Conservation (phyloP, 345 rosid species). For the Arabidopsis thaliana region DNA sequence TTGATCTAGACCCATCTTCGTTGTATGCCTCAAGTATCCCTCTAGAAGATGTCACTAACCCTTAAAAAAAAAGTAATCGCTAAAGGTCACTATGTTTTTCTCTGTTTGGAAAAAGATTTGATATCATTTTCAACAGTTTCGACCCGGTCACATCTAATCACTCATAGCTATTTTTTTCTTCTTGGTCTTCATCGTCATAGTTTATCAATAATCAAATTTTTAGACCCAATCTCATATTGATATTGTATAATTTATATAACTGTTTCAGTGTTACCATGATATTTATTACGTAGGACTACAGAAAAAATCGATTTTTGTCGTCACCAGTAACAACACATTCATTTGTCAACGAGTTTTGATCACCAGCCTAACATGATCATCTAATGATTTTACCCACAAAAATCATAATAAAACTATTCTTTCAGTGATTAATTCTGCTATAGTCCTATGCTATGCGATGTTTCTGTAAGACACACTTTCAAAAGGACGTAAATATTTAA, state of each 20-base stretch:
- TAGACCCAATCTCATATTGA: neutral
- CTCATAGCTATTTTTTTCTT: neutral
- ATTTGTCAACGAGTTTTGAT: neutral
- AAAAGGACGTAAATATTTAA: neutral
- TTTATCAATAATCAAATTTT: neutral
- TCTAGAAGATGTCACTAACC: constrained; percentile 36
- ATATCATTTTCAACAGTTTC: constrained; percentile 11
- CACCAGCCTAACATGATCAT: neutral
- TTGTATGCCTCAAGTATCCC: constrained; percentile 17
- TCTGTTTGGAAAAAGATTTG: constrained; percentile 16
- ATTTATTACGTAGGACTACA: neutral
- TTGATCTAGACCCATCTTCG: constrained; percentile 22
- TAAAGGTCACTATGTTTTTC: constrained; percentile 29
- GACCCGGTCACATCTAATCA: constrained; percentile 3
- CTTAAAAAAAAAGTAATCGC: constrained; percentile 16
- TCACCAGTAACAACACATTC: neutral
- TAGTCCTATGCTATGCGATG: neutral
- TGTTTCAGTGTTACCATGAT: neutral
- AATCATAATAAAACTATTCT: neutral
- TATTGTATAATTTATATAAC: neutral
- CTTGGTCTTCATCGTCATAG: neutral
- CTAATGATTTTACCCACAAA: too few relatives aligned
- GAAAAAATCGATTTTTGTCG: neutral
- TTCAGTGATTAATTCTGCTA: neutral
- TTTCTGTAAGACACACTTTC: neutral